Base-by-base conservation (phyloP, 495 filamentous ascomycete species). In the Podospora australis region DNA sequence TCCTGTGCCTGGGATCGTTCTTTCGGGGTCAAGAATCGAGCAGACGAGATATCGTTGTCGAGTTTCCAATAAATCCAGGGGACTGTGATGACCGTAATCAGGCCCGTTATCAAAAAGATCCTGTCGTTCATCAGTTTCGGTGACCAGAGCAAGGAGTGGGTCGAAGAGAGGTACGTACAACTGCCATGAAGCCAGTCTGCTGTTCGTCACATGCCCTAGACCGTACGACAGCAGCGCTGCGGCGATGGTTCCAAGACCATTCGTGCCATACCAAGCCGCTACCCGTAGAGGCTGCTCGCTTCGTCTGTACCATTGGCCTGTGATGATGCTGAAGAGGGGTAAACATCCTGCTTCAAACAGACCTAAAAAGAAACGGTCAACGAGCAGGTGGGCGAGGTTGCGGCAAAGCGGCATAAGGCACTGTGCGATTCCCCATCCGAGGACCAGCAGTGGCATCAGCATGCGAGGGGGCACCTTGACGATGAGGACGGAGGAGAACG, bases 381-480 rank as follows among this genome's bases (percentile, higher is more conserved):
- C 72, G 50, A 82, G 66, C 13, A 83, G 57, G 60, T 58, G 24
- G 10, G 45, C 39, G 50, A 78, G 84, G 53, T 69, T 70, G 42
- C 71, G 60, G 20, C 73, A 73, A 3, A 71, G 72, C 0, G 81
- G 78, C 13, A 77, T 79, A 39, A 72, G 74, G 9, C 74, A 69
- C 21, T 79, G 78, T 6, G 80, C 72, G 10, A 87, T 68, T 7
- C 73, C 74, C 80, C 79, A 84, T 24, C 80, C 80, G 8, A 83
- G 59, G 9, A 75, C 67, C n/a, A 84, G 57, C 0, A 42, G 24
- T 0, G 81, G 78, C 81, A 84, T 82, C 2, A 86, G 63, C 30
- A 81, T 78, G n/a, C 76, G 72, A 52, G 77, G 80, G 0, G 79
- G 80, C 2, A 86, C 76, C 55, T 80, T 80, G 54, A 84, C 78